A percentile compares a stretch with the other conserved stretches of the same genome.
These are phyloP conservation scores for Terfezia boudieri DNA, from an alignment of 495 filamentous ascomycete species.

Conservation along the genomic window DNA sequence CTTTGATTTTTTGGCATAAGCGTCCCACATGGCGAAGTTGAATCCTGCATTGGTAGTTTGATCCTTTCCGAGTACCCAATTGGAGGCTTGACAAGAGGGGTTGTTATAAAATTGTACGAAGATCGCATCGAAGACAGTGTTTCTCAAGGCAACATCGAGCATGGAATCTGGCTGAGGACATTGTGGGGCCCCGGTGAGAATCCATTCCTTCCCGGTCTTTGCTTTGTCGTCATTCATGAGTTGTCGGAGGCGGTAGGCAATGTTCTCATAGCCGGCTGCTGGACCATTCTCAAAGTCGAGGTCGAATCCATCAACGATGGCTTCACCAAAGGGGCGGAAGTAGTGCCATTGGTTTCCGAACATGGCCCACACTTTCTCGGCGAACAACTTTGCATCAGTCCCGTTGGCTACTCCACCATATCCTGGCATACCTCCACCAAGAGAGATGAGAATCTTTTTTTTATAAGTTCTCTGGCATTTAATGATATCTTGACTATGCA, in stretches of 20 bases:
- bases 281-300: slow-evolving; percentile 27
- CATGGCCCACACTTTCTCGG: slow-evolving; percentile 32
- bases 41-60: not conserved
- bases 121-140: slow-evolving; percentile 34
- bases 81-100: slow-evolving; percentile 2
- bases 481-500: slow-evolving; percentile 26
- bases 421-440: slow-evolving; percentile 34
- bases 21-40: not conserved
- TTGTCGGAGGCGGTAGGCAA: slow-evolving; percentile 1
- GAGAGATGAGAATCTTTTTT: slow-evolving; percentile 42
- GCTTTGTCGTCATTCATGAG: slow-evolving; percentile 2
- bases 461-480: slow-evolving; percentile 25
- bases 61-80: not conserved
- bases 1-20: not conserved
- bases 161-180: slow-evolving; percentile 31
- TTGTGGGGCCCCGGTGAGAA: slow-evolving; percentile 32
- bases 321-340: slow-evolving; percentile 29
- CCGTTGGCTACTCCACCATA: slow-evolving; percentile 35
- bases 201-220: slow-evolving; percentile 7
- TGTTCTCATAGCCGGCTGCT: slow-evolving; percentile 1
- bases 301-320: slow-evolving; percentile 36
- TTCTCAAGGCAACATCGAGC: slow-evolving; percentile 30
- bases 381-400: slow-evolving; percentile 26
- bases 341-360: slow-evolving; percentile 23
- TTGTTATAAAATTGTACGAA: slow-evolving; percentile 56